These are phyloP conservation scores for Hydnomerulius pinastri DNA, from an alignment of 768 basidiomycete genomes.

Conservation along the genomic window DNA sequence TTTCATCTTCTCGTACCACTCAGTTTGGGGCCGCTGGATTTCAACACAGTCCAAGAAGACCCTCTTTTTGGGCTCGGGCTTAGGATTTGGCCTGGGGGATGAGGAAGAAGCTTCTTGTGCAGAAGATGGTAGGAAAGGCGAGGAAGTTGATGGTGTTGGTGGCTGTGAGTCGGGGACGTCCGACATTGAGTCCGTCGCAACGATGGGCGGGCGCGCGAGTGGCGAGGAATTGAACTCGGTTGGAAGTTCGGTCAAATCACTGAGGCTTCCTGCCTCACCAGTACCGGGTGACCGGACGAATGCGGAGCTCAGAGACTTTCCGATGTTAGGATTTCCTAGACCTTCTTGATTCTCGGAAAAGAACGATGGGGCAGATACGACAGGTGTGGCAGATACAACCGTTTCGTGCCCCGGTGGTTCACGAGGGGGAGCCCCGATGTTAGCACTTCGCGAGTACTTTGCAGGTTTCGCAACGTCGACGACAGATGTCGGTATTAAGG, in stretches of 20 bases:
- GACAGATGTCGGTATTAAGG: background rate
- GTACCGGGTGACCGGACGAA: background rate
- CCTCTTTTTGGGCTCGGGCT: constrained; percentile 9
- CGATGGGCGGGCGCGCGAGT: background rate
- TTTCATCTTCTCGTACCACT: constrained; percentile 10
- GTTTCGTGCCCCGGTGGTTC: background rate
- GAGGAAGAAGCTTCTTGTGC: background rate
- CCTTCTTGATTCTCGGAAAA: too few species aligned
- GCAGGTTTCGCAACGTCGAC: background rate
- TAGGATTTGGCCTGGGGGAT: background rate
- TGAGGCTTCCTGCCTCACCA: constrained; percentile 20
- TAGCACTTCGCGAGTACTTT: background rate
- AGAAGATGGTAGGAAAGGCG: background rate
- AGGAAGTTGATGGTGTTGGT: background rate
- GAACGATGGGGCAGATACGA: too few species aligned
- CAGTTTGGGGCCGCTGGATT: constrained; percentile 14
- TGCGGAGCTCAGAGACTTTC: background rate
- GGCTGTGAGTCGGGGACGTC: background rate
- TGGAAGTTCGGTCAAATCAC: constrained; percentile 33
- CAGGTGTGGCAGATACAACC: background rate
- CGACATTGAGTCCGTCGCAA: background rate
- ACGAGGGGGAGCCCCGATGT: background rate
- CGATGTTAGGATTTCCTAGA: too few species aligned
- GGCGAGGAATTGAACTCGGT: constrained; percentile 22
- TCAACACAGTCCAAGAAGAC: constrained; percentile 27